Base-by-base conservation (phyloP, 495 filamentous ascomycete genomes). In the Penicillium coprophilum region DNA sequence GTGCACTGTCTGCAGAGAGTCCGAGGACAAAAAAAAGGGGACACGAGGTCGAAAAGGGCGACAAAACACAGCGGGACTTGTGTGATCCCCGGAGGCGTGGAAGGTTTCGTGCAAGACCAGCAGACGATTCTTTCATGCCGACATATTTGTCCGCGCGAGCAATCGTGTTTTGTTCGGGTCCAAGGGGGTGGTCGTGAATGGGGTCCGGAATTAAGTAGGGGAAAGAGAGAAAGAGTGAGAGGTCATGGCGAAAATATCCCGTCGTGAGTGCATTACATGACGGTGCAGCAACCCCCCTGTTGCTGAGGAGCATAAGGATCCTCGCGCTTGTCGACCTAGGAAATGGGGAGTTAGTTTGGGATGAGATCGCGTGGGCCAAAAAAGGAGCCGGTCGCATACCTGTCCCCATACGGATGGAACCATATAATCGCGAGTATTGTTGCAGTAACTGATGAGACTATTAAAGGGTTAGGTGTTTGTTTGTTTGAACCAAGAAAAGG, bases 401-500 rank as follows among this genome's bases (percentile, higher is more conserved):
- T 84, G 81, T 58, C 95, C 94, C 94, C 95, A 97, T 70, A 95
- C 86, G 47, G 89, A 92, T 50, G 94, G 94, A 60, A 98, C 94
- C 94, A 98, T 98, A 72, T 92, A 97, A 71, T 98, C 94, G 74
- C 91, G 90, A 61, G 94, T 97, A 72, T 87, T 90, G 69, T 92
- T 93, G 75, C 92, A 96, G 74, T 97, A 97, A 58, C 87, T 87
- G 68, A 98, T 97, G 69, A 97, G 87, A 59, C 94, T 98, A 70
- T 50, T 40, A 44, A 49, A 48, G 13, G 44, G 59, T 50, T 24
- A 46, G 40, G 53, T 23, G n/a, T 45, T 19, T 31, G 10, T 31
- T 2, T 4, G 6, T 39, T 36, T 12, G 5, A 20, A 43, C 23
- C 19, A 30, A 43, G 28, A 31, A 34, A 28, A 39, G 46, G 23